These are phyloP conservation scores for Paxillus ammoniavirescens DNA, from an alignment of 768 basidiomycete species.

Conservation along the genomic window DNA sequence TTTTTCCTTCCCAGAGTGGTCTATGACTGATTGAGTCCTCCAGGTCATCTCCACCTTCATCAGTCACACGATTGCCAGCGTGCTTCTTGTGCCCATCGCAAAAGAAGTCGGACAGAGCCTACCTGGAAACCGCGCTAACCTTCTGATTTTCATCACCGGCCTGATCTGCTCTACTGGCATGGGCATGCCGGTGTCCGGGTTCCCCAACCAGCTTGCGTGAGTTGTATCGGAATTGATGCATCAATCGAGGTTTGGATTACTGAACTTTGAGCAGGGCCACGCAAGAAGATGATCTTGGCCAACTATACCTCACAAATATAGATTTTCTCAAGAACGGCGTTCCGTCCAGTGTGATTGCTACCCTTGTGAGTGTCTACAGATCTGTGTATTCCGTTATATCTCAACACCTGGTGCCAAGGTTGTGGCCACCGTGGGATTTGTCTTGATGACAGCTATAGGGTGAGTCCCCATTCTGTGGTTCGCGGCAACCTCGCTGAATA, in stretches of 20 bases:
- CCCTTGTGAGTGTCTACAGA: slow-evolving; percentile 50
- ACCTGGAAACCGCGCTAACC: slow-evolving; percentile 62
- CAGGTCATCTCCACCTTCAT: slow-evolving; percentile 92
- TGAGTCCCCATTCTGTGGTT: slow-evolving; percentile 34
- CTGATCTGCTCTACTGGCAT: slow-evolving; percentile 94
- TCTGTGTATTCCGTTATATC: background rate
- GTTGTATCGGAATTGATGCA: slow-evolving; percentile 20
- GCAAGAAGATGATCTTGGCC: slow-evolving; percentile 92
- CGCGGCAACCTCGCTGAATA: background rate
- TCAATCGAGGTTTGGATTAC: background rate
- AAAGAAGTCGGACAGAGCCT: slow-evolving; percentile 83
- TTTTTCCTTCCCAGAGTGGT: background rate
- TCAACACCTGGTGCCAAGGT: slow-evolving; percentile 46
- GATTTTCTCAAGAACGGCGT: slow-evolving; percentile 95
- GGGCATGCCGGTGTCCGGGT: slow-evolving; percentile 99
- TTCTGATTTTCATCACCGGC: slow-evolving; percentile 92
- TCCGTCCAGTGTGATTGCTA: slow-evolving; percentile 89
- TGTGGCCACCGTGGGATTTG: slow-evolving; percentile 81
- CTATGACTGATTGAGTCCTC: background rate
- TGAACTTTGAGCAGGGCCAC: slow-evolving; percentile 57
- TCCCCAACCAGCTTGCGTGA: slow-evolving; percentile 96
- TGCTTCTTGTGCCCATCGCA: slow-evolving; percentile 96
- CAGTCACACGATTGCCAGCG: slow-evolving; percentile 95
- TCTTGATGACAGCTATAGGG: slow-evolving; percentile 72
- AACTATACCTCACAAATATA: slow-evolving; percentile 77